phyloP scores from a whole-genome alignment of 176 grass and related monocot species.

The Eragrostis curvula region DNA sequence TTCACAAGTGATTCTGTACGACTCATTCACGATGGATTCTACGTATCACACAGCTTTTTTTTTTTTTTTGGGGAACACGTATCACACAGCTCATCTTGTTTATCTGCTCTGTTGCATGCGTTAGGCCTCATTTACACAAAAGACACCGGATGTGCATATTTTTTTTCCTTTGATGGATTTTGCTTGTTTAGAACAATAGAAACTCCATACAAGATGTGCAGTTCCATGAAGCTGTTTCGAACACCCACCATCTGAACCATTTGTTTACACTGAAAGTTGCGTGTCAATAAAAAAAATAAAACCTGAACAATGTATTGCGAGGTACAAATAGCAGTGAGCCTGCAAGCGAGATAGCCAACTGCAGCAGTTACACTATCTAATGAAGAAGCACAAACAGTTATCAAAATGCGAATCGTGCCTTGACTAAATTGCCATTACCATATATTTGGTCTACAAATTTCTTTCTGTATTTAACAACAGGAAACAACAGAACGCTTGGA shows the following conservation, averaged over 20 bases:
- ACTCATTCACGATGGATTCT: too few species aligned
- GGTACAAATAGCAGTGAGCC: not conserved
- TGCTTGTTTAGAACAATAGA: too few species aligned
- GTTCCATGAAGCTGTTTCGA: not conserved
- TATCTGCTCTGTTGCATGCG: not conserved
- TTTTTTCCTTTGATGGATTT: not conserved
- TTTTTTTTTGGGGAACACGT: too few species aligned
- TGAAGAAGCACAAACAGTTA: not conserved
- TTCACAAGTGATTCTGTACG: not conserved
- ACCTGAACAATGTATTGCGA: not conserved
- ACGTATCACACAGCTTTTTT: too few species aligned
- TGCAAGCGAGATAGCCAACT: not conserved
- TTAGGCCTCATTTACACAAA: not conserved
- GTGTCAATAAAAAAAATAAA: not conserved
- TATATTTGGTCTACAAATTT: slow-evolving; percentile 25
- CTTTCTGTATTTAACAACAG: slow-evolving; percentile 28
- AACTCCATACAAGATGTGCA: not conserved
- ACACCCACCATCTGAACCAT: too few species aligned
- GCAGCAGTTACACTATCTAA: not conserved
- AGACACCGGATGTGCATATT: not conserved
- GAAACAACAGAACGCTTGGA: slow-evolving; percentile 2
- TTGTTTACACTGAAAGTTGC: not conserved
- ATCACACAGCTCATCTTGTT: too few species aligned
- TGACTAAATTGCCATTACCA: slow-evolving; percentile 30
- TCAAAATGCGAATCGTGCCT: slow-evolving; percentile 9